phyloP scores from a whole-genome alignment of 257 asterid species.

The Hygrophila difformis region DNA sequence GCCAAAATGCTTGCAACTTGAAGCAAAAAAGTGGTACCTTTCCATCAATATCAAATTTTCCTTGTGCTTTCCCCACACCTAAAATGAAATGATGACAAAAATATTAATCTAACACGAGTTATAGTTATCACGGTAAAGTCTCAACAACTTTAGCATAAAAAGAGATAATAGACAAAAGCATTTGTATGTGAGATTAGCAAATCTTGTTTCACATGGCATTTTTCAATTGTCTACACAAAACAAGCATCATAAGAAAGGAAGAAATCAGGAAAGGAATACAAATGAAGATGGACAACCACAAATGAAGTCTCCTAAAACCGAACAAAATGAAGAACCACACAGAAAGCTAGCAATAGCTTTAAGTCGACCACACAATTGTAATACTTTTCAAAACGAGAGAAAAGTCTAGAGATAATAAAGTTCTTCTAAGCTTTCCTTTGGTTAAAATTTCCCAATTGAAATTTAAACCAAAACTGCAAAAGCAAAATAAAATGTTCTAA shows the following conservation, averaged over 20 bases:
- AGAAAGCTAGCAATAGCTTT: not conserved
- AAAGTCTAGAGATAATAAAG: not conserved
- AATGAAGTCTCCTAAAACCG: too few relatives aligned
- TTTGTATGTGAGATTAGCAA: too few relatives aligned
- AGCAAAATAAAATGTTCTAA: not conserved
- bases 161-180: not conserved
- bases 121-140: not conserved
- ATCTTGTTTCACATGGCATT: too few relatives aligned
- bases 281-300: too few relatives aligned
- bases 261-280: not conserved
- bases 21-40: conserved; percentile 77
- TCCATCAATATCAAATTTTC: conserved; percentile 86
- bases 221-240: too few relatives aligned
- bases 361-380: not conserved
- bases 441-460: not conserved
- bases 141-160: not conserved
- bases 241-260: too few relatives aligned
- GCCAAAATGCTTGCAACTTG: conserved; percentile 82
- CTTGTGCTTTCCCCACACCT: conserved; percentile 87
- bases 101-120: conserved; percentile 5
- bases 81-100: conserved; percentile 9
- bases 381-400: too few relatives aligned
- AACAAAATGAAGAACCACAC: too few relatives aligned
- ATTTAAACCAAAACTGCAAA: too few relatives aligned
- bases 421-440: not conserved